These are phyloP conservation scores for Saccharomyces mikatae DNA, from an alignment of 805 yeast species.

Conservation along the genomic window DNA sequence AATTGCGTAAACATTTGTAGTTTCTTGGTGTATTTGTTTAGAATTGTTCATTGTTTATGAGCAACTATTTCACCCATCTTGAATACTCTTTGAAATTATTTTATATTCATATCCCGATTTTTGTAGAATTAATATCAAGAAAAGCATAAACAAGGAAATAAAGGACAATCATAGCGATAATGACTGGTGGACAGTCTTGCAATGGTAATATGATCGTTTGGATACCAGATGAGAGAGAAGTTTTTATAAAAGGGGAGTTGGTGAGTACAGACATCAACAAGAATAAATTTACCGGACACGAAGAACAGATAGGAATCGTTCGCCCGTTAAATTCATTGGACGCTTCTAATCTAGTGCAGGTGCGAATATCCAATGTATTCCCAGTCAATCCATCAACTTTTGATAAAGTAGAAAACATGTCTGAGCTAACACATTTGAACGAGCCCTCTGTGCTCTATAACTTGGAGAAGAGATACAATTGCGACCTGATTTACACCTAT, in stretches of 20 bases:
- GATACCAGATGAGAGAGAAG: conserved; percentile 26
- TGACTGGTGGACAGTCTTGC: not conserved
- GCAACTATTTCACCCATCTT: not conserved
- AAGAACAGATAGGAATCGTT: conserved; percentile 16
- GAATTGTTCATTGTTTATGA: not conserved
- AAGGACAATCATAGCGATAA: not conserved
- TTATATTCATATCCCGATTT: not conserved
- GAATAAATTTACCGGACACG: conserved; percentile 12
- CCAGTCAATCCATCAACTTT: conserved; percentile 78
- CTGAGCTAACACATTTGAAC: conserved; percentile 85
- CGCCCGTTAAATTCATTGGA: conserved; percentile 10
- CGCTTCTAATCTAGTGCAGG: conserved; percentile 4
- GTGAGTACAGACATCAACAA: conserved; percentile 14
- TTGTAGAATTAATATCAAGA: not conserved
- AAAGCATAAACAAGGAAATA: not conserved
- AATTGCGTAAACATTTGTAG: conserved; percentile 3
- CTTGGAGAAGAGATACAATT: conserved; percentile 63
- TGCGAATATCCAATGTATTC: conserved; percentile 32
- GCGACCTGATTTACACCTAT: conserved; percentile 81
- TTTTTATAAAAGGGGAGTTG: conserved; percentile 25
- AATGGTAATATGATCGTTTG: conserved; percentile 15
- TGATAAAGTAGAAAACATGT: conserved; percentile 90
- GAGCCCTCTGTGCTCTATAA: conserved; percentile 94
- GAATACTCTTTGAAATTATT: not conserved
- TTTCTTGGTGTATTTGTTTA: not conserved